Base-by-base conservation (phyloP, 352 stramenopile species). In the Pythium phragmiticola region DNA sequence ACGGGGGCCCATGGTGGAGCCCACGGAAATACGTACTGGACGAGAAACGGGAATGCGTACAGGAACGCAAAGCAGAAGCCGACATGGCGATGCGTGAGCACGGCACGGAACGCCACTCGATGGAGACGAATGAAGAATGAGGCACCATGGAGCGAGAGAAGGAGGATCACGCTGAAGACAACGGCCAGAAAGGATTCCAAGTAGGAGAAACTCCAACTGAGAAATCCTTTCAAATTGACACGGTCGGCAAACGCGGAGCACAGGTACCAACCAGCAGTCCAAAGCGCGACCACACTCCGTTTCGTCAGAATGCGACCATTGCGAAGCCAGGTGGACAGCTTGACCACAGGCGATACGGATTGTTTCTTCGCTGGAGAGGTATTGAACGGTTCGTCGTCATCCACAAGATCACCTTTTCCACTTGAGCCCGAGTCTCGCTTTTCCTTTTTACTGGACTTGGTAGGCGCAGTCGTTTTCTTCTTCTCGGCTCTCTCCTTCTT, bases 1-100 rank as follows among this genome's bases (percentile, higher is more conserved):
- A 96, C 87, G 0, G 88, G 86, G 0, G 84, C 88, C 88, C 88
- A 96, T 51, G 88, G 88, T 50, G 88, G 88, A 0, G 88, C 88
- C 88, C 88, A 96, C 17, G 88, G 83, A 52, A 96, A 90, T 28
- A 95, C 82, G 56, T 95, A 90, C 61, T 93, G 82, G 39, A 96
- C 87, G 7, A 96, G 69, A 49, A 89, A 89, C 16, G 88, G 88
- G 42, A 95, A 96, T 4, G 82, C 79, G 72, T 96, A 96, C 5
- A 94, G 69, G 49, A 96, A 95, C 9, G 78, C 76, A 68, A 95
- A 95, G 72, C 86, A 94, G 53, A 93, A 92, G 13, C 84, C 87
- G 58, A 96, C 90, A 65, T 95, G 86, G 12, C 80, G 82, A 64
- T 94, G 85, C n/a, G 81, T 87, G 55, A 92, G 63, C 36, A 94